Evolutionary conservation across 192 early-diverging fungal genomes (phyloP), one percentile per base, ranked within the genome.

Genomic region (Gonapodya sp.): DNA sequence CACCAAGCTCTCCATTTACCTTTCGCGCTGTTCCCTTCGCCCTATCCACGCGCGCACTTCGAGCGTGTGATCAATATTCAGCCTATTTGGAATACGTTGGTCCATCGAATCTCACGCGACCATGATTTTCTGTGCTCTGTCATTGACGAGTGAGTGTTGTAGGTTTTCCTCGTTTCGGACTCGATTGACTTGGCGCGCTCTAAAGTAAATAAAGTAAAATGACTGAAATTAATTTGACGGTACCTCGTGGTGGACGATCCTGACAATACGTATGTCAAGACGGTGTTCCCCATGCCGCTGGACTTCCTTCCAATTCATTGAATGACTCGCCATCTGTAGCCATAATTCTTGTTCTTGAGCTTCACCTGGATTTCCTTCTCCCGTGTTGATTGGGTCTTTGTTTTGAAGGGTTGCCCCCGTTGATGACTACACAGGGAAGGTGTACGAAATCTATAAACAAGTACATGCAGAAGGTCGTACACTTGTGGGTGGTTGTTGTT

Each of bases 11-110:
- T 90, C 35, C 95, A 95, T 79, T 94, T 95, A 0, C 96, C 96
- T 1, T 85, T 97, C 36, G 88, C 96, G 0, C 88, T 99, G 31
- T 93, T 93, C 73, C 97, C 97, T 0, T 92, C 94, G 0, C 92
- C 93, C 2, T 95, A 95, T 81, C 96, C 96, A 2, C 85, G 86
- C 35, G 80, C 78, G 30, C 87, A 87, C 80, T 99, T 93, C 83
- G 88, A 94, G 14, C 87, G 90, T 36, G 97, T 95, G 1, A 81
- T 90, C 37, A 77, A 83, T 1, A 83, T 98, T 30, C 96, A 97
- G 84, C 93, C 94, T 0, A 81, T 92, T 0, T 94, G 93, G 81
- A 98, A 96, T 85, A 64, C 81, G 73, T 85, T 99, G 24, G 94
- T 97, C 81, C 92, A 97, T 81, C 84, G 83, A 36, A 88, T 98